Percentiles rank a stretch among this genome's conserved stretches.
Conservation (phyloP, 352 stramenopile species). For the Globisporangium recalcitrans region DNA sequence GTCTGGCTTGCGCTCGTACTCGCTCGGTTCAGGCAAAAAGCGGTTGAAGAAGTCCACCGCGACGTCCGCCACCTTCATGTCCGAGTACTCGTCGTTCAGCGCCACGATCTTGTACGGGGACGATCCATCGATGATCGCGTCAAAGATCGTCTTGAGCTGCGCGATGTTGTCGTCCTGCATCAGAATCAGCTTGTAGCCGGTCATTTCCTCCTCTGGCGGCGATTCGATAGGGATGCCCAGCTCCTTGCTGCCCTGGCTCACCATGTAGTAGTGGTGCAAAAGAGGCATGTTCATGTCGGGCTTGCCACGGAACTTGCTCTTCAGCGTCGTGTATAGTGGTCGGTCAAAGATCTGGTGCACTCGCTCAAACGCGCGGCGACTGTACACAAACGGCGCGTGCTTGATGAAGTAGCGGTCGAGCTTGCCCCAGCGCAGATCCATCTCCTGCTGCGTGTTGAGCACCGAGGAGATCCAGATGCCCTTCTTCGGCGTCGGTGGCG, state of each 20-base stretch:
- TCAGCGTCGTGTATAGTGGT: slow-evolving; percentile 76
- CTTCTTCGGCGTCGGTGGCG: slow-evolving; percentile 67
- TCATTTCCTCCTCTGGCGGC: slow-evolving; percentile 69
- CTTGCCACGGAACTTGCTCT: slow-evolving; percentile 81
- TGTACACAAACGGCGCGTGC: slow-evolving; percentile 87
- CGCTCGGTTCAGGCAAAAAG: slow-evolving; percentile 63
- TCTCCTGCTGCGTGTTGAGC: slow-evolving; percentile 85
- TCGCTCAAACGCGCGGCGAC: slow-evolving; percentile 74
- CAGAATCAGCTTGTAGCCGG: slow-evolving; percentile 79
- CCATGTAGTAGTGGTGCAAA: slow-evolving; percentile 87
- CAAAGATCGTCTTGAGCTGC: slow-evolving; percentile 65
- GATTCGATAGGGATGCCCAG: slow-evolving; percentile 74
- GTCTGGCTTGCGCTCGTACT: slow-evolving; percentile 58
- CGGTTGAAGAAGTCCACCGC: slow-evolving; percentile 64
- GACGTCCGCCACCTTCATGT: slow-evolving; percentile 70
- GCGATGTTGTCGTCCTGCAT: slow-evolving; percentile 81
- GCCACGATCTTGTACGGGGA: slow-evolving; percentile 75
- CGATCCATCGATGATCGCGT: slow-evolving; percentile 54
- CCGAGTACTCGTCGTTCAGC: slow-evolving; percentile 85
- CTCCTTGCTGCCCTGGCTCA: slow-evolving; percentile 71
- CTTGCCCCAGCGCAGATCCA: slow-evolving; percentile 80
- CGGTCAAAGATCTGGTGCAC: slow-evolving; percentile 86
- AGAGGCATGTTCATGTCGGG: slow-evolving; percentile 88
- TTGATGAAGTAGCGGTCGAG: slow-evolving; percentile 84
- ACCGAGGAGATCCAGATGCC: slow-evolving; percentile 86